These are phyloP conservation scores for Pyrrhoderma noxium DNA, from an alignment of 1,284 basidiomycete species.

Conservation along the genomic window DNA sequence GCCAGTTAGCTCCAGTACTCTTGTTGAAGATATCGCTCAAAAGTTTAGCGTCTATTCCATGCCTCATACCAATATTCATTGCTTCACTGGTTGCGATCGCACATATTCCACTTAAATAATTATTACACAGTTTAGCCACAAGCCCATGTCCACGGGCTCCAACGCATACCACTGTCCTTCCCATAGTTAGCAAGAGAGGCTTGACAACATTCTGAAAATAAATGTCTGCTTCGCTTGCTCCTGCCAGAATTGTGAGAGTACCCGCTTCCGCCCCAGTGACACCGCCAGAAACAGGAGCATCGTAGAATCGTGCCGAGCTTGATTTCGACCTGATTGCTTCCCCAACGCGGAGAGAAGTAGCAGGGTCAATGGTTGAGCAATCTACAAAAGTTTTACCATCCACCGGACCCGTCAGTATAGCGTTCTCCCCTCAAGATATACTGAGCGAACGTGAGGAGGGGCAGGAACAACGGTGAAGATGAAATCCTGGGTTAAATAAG, in stretches of 20 bases:
- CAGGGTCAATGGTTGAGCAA: slow-evolving; percentile 21
- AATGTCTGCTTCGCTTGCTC: slow-evolving; percentile 9
- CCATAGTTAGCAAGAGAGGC: slow-evolving; percentile 18
- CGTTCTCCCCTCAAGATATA: slow-evolving; percentile 17
- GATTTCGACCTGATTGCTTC: slow-evolving; percentile 15
- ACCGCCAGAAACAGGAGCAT: slow-evolving; percentile 21
- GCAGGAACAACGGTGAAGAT: slow-evolving; percentile 20
- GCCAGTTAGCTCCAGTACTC: slow-evolving; percentile 20
- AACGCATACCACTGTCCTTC: slow-evolving; percentile 16
- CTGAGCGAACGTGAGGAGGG: slow-evolving; percentile 18
- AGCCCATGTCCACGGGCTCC: slow-evolving; percentile 19
- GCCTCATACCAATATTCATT: slow-evolving; percentile 22
- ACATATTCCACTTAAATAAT: slow-evolving; percentile 20
- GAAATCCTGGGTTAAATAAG: slow-evolving; percentile 9
- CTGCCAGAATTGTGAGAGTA: slow-evolving; percentile 20
- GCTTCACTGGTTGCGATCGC: slow-evolving; percentile 21
- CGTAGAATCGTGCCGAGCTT: slow-evolving; percentile 17
- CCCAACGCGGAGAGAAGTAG: slow-evolving; percentile 18
- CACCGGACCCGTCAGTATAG: slow-evolving; percentile 16
- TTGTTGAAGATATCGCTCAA: slow-evolving; percentile 19
- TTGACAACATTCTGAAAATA: slow-evolving; percentile 15
- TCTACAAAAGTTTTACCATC: slow-evolving; percentile 17
- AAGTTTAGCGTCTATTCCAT: slow-evolving; percentile 19
- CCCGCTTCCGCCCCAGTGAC: slow-evolving; percentile 20
- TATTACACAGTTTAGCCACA: slow-evolving; percentile 20